These are phyloP conservation scores for Toxoplasma gondii DNA, from an alignment of 169 alveolate species.

Conservation along the genomic window DNA sequence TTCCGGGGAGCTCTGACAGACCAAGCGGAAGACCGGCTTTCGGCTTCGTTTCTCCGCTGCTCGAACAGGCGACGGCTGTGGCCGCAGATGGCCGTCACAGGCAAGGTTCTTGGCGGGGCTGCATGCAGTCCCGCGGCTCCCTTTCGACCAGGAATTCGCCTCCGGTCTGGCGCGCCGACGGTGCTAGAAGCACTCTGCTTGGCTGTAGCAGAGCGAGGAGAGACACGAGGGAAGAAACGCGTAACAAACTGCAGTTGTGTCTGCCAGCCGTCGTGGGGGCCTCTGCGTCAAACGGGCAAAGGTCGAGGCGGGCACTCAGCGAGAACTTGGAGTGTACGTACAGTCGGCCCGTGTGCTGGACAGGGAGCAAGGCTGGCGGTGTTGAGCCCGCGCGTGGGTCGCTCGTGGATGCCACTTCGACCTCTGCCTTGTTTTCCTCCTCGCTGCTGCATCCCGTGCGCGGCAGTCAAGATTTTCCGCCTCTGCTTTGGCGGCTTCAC, in stretches of 20 bases:
- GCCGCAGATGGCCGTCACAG: too few species aligned
- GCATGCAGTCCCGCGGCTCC: too few species aligned
- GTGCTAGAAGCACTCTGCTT: too few species aligned
- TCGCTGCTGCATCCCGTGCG: conserved; percentile 48
- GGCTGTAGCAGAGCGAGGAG: background rate
- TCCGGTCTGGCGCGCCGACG: too few species aligned
- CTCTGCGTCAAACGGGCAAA: too few species aligned
- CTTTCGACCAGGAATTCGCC: too few species aligned
- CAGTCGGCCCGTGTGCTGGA: background rate
- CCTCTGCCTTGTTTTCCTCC: background rate
- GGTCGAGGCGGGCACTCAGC: background rate
- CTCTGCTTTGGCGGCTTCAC: conserved; percentile 29
- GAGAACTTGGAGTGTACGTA: background rate
- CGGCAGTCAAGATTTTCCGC: conserved; percentile 62
- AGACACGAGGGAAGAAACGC: background rate
- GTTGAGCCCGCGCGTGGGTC: background rate
- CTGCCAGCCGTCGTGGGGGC: background rate
- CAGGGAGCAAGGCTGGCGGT: background rate
- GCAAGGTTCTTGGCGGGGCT: too few species aligned
- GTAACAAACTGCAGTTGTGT: background rate
- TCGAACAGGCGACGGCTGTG: too few species aligned
- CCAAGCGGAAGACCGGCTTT: too few species aligned
- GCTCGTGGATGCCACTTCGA: background rate
- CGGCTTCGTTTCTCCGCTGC: too few species aligned
- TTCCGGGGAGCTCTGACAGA: too few species aligned